Percentiles rank a stretch among this genome's conserved stretches.
phyloP scores from a whole-genome alignment of 2,329 filamentous ascomycete species.

The Colletotrichum scovillei region DNA sequence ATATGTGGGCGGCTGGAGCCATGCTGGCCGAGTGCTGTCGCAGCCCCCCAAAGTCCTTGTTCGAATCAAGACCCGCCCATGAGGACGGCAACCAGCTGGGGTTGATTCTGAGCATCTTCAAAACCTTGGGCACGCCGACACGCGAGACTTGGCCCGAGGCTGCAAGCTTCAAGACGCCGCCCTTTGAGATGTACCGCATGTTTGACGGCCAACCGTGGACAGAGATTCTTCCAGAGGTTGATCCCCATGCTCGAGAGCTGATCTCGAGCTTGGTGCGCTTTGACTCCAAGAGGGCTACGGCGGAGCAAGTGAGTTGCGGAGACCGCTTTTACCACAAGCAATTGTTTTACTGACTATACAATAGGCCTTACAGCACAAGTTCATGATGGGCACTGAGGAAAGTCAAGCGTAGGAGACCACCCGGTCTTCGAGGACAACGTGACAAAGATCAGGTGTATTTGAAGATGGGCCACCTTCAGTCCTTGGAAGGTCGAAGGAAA shows the following conservation, averaged over 20 bases:
- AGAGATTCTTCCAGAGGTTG: constrained; percentile 72
- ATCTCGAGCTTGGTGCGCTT: constrained; percentile 77
- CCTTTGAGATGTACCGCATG: constrained; percentile 89
- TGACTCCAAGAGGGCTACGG: constrained; percentile 76
- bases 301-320: constrained; percentile 54
- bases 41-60: constrained; percentile 71
- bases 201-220: constrained; percentile 78
- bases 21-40: constrained; percentile 82
- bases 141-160: constrained; percentile 87
- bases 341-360: not conserved
- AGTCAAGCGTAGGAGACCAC: not conserved
- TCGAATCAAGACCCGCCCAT: constrained; percentile 77
- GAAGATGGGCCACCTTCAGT: not conserved
- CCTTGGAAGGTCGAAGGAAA: not conserved
- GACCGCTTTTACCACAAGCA: not conserved
- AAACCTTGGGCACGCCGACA: constrained; percentile 88
- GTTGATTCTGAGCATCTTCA: constrained; percentile 91
- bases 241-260: constrained; percentile 70
- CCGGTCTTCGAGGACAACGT: not conserved
- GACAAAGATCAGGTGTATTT: not conserved
- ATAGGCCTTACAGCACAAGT: constrained; percentile 31
- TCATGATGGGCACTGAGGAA: not conserved
- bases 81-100: constrained; percentile 93
- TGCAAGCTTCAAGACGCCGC: constrained; percentile 72
- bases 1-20: constrained; percentile 90